Conservation (phyloP, 768 basidiomycete species). For the Podaxis sp. region DNA sequence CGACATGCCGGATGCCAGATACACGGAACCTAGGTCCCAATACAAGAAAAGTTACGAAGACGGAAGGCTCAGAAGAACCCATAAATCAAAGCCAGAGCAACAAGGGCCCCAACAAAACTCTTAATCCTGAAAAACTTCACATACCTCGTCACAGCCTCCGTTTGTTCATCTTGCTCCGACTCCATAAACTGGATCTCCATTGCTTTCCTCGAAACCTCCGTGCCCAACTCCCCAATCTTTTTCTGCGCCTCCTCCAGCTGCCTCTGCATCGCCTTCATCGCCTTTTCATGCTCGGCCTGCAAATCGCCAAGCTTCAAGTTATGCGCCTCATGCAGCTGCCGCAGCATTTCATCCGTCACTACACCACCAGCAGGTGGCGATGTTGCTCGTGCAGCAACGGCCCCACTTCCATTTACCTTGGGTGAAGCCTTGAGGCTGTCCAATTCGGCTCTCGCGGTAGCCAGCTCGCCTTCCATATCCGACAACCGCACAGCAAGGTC, state of each 20-base stretch:
- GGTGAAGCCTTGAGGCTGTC: constrained; percentile 51
- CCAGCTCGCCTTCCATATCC: constrained; percentile 77
- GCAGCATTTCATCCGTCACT: constrained; percentile 76
- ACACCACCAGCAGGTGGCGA: constrained; percentile 37
- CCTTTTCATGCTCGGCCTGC: constrained; percentile 64
- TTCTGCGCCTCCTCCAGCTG: constrained; percentile 54
- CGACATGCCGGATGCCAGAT: constrained; percentile 7
- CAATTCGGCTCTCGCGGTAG: constrained; percentile 58
- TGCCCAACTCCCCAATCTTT: constrained; percentile 54
- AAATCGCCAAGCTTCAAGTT: constrained; percentile 78
- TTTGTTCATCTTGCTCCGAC: constrained; percentile 72
- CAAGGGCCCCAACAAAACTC: constrained; percentile 50
- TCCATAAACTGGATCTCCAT: constrained; percentile 85
- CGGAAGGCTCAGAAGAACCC: constrained; percentile 37
- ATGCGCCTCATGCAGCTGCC: constrained; percentile 80
- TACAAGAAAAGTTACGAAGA: background rate
- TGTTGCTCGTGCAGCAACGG: constrained; percentile 21
- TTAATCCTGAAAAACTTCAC: constrained; percentile 51
- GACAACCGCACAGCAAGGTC: constrained; percentile 62
- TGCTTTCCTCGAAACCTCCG: constrained; percentile 64
- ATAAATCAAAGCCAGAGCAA: constrained; percentile 56
- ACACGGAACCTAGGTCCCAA: background rate
- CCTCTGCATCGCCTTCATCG: constrained; percentile 48
- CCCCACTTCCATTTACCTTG: constrained; percentile 54
- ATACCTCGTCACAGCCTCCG: constrained; percentile 17